Evolutionary conservation across 306 rosid genomes (phyloP), one percentile per base, ranked within the genome.

Genomic region (Pyrus betulifolia): DNA sequence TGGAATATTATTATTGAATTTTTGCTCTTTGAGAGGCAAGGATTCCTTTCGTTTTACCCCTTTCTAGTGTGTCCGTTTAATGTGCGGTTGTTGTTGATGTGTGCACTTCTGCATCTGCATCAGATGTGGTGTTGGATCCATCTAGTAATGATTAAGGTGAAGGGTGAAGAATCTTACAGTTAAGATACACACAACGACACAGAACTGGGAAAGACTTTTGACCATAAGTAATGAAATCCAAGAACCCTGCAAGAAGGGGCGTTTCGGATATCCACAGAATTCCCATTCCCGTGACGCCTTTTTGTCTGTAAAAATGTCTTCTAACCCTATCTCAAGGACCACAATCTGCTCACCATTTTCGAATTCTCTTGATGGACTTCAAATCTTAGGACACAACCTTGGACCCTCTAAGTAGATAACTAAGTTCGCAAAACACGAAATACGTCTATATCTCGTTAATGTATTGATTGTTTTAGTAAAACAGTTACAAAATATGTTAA

Each of bases 251-350:
- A 72, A 58, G 27, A 72, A 11, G 27, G 51, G 76, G 76, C 15
- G 11, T 73, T 59, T 73, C 58, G 59, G 42, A 23, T 73, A 59
- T 73, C 76, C 76, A 73, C 68, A 59, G 55, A 73, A 73, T 73
- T 22, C 65, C 51, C 30, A 57, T 10, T 7, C 70, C 70, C 46
- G 35, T 57, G 23, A 44, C 18, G 15, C 28, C 67, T 64, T 63
- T 79, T 69, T 42, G 67, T 78, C 82, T 79, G 82, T 73, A 70
- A 60, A 30, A 40, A 45, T 81, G 74, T 81, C 84, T 38, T 76
- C 67, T 70, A 70, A 67, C 68, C 44, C 42, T 76, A 12, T 67
- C 51, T n/a, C 52, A 40, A 63, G 80, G 74, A 9, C 84, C 84
- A 81, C 71, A 33, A 12, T 49, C 19, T 21, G n/a, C 21, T 13